A percentile compares a stretch with the other conserved stretches of the same genome.
Conservation (phyloP, 2,329 filamentous ascomycete species). For the Cladobotryum mycophilum region DNA sequence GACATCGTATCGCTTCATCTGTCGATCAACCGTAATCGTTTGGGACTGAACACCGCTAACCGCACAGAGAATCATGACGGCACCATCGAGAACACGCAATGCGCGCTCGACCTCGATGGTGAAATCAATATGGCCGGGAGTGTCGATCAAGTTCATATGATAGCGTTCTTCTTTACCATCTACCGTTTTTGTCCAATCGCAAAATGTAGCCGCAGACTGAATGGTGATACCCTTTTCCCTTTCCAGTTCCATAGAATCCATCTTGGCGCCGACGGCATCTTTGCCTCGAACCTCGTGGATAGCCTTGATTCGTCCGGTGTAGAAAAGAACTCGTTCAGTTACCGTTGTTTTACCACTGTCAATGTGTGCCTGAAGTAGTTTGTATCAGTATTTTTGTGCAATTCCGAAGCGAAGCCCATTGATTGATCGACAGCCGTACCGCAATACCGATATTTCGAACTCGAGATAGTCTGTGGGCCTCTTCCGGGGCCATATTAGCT, state of each 20-base stretch:
- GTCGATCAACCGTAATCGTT: constrained; percentile 94
- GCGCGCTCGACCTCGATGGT: constrained; percentile 98
- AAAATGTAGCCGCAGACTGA: constrained; percentile 95
- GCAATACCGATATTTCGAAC: constrained; percentile 98
- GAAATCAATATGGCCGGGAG: constrained; percentile 97
- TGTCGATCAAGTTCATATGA: constrained; percentile 98
- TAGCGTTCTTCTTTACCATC: constrained; percentile 82
- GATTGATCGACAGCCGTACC: constrained; percentile 39
- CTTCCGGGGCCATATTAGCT: constrained; percentile 72
- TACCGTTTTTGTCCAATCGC: constrained; percentile 88
- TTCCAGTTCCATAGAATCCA: constrained; percentile 99
- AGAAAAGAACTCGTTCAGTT: constrained; percentile 95
- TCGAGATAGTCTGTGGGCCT: constrained; percentile 69
- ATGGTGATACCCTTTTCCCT: constrained; percentile 98
- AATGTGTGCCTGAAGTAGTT: constrained; percentile 73
- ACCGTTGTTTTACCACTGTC: constrained; percentile 97
- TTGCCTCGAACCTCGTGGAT: constrained; percentile 97
- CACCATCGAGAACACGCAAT: constrained; percentile 87
- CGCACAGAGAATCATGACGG: constrained; percentile 96
- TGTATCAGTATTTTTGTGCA: not conserved
- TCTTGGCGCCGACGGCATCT: constrained; percentile 94
- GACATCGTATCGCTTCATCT: constrained; percentile 98
- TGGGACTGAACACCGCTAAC: constrained; percentile 96
- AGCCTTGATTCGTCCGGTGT: constrained; percentile 91
- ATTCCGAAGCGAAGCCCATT: not conserved